Conservation (phyloP, 2,329 filamentous ascomycete species). For the Trichophyton equinum region DNA sequence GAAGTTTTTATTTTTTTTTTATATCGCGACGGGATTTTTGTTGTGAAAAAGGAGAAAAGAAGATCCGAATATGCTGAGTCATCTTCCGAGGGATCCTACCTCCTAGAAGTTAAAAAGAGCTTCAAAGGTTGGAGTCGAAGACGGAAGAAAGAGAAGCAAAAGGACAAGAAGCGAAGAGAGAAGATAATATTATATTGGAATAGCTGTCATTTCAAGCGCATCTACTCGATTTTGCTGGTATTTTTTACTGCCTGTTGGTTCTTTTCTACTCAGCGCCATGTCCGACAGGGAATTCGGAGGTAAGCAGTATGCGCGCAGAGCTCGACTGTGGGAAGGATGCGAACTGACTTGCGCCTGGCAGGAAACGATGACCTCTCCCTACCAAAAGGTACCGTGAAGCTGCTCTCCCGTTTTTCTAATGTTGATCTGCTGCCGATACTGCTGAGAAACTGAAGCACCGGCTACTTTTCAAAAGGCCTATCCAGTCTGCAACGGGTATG, state of each 20-base stretch:
- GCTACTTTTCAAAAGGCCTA: neutral
- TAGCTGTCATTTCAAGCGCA: neutral
- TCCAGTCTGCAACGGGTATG: neutral
- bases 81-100: neutral
- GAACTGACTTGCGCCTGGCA: constrained; percentile 16
- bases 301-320: neutral
- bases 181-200: neutral
- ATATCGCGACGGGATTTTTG: neutral
- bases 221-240: neutral
- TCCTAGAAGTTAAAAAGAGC: neutral
- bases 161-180: neutral
- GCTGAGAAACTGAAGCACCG: neutral
- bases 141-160: neutral
- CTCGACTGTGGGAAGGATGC: neutral
- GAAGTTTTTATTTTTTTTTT: neutral
- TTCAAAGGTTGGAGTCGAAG: neutral
- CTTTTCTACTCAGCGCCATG: neutral
- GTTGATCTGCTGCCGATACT: neutral
- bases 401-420: neutral
- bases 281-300: constrained; percentile 12
- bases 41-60: neutral
- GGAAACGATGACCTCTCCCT: constrained; percentile 48
- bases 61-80: neutral
- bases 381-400: constrained; percentile 39
- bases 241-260: neutral